These are phyloP conservation scores for Coemansia brasiliensis DNA, from an alignment of 192 early-diverging fungal species.

Conservation along the genomic window DNA sequence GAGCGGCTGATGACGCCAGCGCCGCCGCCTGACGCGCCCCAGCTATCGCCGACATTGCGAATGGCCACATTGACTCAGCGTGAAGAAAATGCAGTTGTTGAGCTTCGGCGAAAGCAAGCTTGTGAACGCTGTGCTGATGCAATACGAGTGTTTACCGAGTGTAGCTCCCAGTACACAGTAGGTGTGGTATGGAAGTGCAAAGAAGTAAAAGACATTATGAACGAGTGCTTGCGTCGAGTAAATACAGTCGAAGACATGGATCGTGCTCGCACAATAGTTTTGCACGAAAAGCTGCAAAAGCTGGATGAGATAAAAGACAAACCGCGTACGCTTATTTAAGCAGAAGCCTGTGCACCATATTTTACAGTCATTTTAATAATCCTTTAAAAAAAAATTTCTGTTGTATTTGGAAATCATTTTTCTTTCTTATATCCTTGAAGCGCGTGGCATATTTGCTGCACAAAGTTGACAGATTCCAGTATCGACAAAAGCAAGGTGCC, in stretches of 20 bases:
- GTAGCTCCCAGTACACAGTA: conserved; percentile 48
- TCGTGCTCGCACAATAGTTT: conserved; percentile 32
- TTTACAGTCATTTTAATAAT: not conserved
- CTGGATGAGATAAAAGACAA: conserved; percentile 40
- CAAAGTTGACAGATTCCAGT: not conserved
- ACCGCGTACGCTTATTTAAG: conserved; percentile 39
- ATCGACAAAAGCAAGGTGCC: too few relatives aligned
- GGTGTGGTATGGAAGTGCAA: conserved; percentile 51
- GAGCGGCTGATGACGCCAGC: conserved; percentile 47
- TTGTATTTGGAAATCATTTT: not conserved
- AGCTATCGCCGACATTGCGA: conserved; percentile 25
- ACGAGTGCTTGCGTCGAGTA: conserved; percentile 53
- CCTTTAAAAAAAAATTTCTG: too few relatives aligned
- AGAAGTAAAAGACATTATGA: conserved; percentile 45
- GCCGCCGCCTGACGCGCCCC: conserved; percentile 36
- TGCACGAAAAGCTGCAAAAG: conserved; percentile 23
- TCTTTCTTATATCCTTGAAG: not conserved
- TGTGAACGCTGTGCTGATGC: conserved; percentile 30
- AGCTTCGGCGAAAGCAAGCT: conserved; percentile 46
- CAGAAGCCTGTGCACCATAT: not conserved
- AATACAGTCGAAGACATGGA: conserved; percentile 53
- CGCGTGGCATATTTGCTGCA: not conserved
- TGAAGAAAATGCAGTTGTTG: conserved; percentile 44
- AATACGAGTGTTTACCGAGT: conserved; percentile 42
- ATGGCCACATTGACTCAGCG: conserved; percentile 41